Base-by-base conservation (phyloP, 495 filamentous ascomycete species). In the Apiosordaria backusii region DNA sequence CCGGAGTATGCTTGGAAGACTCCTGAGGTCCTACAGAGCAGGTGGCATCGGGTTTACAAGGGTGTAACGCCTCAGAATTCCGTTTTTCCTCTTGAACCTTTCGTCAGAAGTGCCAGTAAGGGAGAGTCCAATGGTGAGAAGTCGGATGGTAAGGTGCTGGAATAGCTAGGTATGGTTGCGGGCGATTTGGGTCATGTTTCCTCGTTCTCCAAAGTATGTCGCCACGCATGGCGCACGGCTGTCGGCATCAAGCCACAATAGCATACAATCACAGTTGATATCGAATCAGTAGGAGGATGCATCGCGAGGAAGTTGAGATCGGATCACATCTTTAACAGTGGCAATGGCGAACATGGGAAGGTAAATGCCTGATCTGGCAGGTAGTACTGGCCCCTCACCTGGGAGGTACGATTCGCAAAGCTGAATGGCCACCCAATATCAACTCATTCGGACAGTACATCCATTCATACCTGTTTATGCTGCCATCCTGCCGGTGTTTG, bases 51-150 rank as follows among this genome's bases (percentile, higher is more conserved):
- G 5, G 74, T 89, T 4, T 88, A 84, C 66, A 77, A 79, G 18
- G 80, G 78, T 27, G 78, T 87, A 27, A 80, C 69, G 4, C 75
- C 78, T 16, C 82, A 86, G 50, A 79, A 78, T 22, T 77, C 83
- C 50, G 77, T 79, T 1, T 84, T 89, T 71, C 83, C 86, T 2
- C 75, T 86, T 26, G 83, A 87, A 68, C 83, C 85, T 1, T 73
- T 70, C 40, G 75, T 86, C 66, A 76, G 82, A 13, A 80, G 71
- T 50, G 73, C 76, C 24, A 74, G 76, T 55, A 81, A 75, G 67
- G 75, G 73, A 23, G 9, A 27, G 10, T n/a, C 35, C 60, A 75
- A 16, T 35, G n/a, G 22, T 40, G 18, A 58, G 50, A 57, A 15
- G 35, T 45, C 35, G 10, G 35, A 15, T 45, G 10, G 35, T 15